These are phyloP conservation scores for Cicer judaicum DNA, from an alignment of 306 rosid species.

Conservation along the genomic window DNA sequence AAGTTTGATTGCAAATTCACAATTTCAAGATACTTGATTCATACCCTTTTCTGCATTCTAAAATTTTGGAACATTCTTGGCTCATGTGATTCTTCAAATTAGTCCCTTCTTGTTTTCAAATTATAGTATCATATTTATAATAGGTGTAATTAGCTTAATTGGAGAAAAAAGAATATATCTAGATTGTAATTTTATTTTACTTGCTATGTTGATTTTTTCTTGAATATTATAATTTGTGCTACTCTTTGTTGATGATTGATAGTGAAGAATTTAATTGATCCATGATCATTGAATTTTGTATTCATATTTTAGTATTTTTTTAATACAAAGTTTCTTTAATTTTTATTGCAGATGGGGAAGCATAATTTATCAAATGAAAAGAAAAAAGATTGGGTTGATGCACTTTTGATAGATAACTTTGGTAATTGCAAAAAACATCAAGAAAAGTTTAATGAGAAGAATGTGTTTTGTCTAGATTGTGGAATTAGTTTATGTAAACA, in stretches of 20 bases:
- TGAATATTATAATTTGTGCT: not conserved
- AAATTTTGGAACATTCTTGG: not conserved
- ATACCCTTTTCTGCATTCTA: not conserved
- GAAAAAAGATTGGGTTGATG: constrained; percentile 63
- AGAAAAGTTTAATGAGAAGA: constrained; percentile 65
- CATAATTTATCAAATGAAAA: constrained; percentile 42
- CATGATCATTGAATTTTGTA: constrained; percentile 32
- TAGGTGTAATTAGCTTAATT: not conserved
- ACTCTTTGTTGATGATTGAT: constrained; percentile 13
- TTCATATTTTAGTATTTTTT: not conserved
- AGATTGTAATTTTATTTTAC: not conserved
- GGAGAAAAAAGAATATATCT: no score
- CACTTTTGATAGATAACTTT: constrained; percentile 57
- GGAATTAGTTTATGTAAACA: constrained; percentile 62
- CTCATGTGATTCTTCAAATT: constrained; percentile 22
- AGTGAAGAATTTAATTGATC: not conserved
- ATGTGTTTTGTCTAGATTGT: constrained; percentile 80
- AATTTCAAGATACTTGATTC: constrained; percentile 22
- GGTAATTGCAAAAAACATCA: constrained; percentile 70
- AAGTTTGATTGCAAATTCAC: constrained; percentile 31
- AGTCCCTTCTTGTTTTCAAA: not conserved
- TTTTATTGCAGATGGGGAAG: constrained; percentile 56
- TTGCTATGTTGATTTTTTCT: not conserved
- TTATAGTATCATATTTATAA: not conserved
- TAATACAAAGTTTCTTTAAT: not conserved